These are phyloP conservation scores for Malassezia obtusa DNA, from an alignment of 1,284 basidiomycete species.

Conservation along the genomic window DNA sequence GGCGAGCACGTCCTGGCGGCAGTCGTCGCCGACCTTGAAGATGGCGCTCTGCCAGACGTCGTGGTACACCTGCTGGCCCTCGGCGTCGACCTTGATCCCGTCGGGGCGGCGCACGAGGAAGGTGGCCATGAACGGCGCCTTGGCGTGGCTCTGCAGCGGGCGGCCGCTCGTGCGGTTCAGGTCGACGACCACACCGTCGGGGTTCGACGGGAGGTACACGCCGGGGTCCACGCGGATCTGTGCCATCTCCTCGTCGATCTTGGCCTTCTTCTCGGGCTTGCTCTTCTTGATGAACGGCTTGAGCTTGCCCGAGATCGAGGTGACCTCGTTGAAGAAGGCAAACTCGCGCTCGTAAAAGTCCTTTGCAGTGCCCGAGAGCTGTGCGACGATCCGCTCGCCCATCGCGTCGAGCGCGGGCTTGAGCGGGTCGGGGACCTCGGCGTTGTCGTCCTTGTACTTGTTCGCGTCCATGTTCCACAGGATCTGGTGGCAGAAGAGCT, in stretches of 20 bases:
- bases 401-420: constrained; percentile 86
- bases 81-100: constrained; percentile 48
- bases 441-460: constrained; percentile 74
- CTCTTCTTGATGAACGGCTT: constrained; percentile 93
- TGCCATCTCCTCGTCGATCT: constrained; percentile 99
- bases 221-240: constrained; percentile 85
- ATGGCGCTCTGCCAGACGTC: constrained; percentile 95
- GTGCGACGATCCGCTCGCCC: constrained; percentile 68
- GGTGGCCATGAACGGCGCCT: constrained; percentile 99
- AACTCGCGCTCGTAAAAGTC: constrained; percentile 93
- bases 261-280: constrained; percentile 97
- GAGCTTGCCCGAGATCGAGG: constrained; percentile 91
- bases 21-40: constrained; percentile 99
- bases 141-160: constrained; percentile 92
- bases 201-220: constrained; percentile 94
- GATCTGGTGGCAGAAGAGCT: constrained; percentile 97
- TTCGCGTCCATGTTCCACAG: constrained; percentile 99
- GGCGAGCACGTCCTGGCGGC: constrained; percentile 91
- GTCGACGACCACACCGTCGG: constrained; percentile 89
- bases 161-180: constrained; percentile 92
- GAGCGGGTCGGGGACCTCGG: constrained; percentile 72
- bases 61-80: constrained; percentile 22
- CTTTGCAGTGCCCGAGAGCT: constrained; percentile 80
- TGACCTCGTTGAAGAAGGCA: constrained; percentile 89
- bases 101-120: constrained; percentile 66